Percentiles rank a stretch among this genome's conserved stretches.
phyloP scores from a whole-genome alignment of 805 yeast genomes.

The Cyberlindnera americana region DNA sequence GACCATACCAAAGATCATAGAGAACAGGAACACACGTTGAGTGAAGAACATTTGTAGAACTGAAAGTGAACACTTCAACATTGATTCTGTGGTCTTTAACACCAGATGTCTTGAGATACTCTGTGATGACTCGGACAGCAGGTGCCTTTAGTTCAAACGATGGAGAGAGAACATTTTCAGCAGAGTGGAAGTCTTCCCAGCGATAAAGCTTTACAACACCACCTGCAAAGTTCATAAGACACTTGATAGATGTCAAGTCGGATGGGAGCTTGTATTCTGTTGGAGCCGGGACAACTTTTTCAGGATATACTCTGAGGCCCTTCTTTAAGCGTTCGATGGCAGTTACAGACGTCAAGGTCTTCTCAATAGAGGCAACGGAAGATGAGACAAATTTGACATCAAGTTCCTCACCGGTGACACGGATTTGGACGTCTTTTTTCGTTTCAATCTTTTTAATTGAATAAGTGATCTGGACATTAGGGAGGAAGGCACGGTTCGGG shows the following conservation, averaged over 20 bases:
- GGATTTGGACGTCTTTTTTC: slow-evolving; percentile 40
- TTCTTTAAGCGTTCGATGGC: slow-evolving; percentile 36
- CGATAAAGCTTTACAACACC: slow-evolving; percentile 49
- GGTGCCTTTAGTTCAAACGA: slow-evolving; percentile 72
- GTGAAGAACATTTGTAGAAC: slow-evolving; percentile 67
- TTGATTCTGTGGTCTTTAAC: slow-evolving; percentile 42
- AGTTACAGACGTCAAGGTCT: slow-evolving; percentile 44
- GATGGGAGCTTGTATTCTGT: slow-evolving; percentile 22
- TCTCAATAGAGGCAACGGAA: slow-evolving; percentile 52
- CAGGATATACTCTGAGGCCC: slow-evolving; percentile 13
- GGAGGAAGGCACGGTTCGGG: slow-evolving; percentile 63
- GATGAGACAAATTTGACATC: slow-evolving; percentile 63
- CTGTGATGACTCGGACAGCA: slow-evolving; percentile 54
- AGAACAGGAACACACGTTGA: slow-evolving; percentile 80
- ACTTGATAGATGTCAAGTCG: slow-evolving; percentile 40
- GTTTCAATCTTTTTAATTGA: slow-evolving; percentile 28
- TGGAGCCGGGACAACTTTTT: neutral
- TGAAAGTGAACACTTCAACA: slow-evolving; percentile 55
- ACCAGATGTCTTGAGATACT: slow-evolving; percentile 44
- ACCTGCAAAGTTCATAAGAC: slow-evolving; percentile 61
- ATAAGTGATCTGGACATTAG: slow-evolving; percentile 60
- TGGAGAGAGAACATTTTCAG: slow-evolving; percentile 33
- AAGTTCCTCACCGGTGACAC: slow-evolving; percentile 62
- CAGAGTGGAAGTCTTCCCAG: slow-evolving; percentile 37
- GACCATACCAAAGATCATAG: slow-evolving; percentile 50